Percentiles rank a stretch among this genome's conserved stretches.
Conservation (phyloP, 1,139 yeast genomes). For the Taphrina populina region DNA sequence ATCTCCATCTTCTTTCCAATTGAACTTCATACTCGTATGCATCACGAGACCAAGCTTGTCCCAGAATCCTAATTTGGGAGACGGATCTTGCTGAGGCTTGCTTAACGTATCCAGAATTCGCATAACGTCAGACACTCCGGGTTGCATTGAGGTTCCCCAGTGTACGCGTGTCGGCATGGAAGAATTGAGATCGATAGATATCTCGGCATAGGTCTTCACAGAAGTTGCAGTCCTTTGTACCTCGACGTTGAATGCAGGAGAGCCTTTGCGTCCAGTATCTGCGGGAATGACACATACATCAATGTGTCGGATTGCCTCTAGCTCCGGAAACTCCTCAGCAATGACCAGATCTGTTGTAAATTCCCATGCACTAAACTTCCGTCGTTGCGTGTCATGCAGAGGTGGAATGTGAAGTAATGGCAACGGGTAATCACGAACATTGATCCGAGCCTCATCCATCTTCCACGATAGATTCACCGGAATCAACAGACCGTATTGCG, state of each 20-base stretch:
- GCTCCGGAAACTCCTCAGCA: slow-evolving; percentile 54
- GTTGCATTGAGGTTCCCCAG: slow-evolving; percentile 85
- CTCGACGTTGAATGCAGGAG: slow-evolving; percentile 54
- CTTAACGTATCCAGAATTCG: slow-evolving; percentile 78
- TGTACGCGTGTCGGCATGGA: slow-evolving; percentile 64
- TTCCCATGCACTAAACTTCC: slow-evolving; percentile 43
- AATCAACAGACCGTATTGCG: slow-evolving; percentile 63
- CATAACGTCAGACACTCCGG: slow-evolving; percentile 81
- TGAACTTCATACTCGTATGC: slow-evolving; percentile 56
- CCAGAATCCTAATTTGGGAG: slow-evolving; percentile 80
- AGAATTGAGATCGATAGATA: slow-evolving; percentile 59
- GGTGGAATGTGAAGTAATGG: slow-evolving; percentile 52
- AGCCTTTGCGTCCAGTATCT: slow-evolving; percentile 46
- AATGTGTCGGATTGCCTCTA: slow-evolving; percentile 56
- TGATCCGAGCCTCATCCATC: slow-evolving; percentile 56
- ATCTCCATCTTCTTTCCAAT: slow-evolving; percentile 54
- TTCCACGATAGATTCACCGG: slow-evolving; percentile 59
- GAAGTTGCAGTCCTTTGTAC: slow-evolving; percentile 77
- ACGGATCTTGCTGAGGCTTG: slow-evolving; percentile 77
- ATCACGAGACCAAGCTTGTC: slow-evolving; percentile 63
- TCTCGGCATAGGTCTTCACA: slow-evolving; percentile 67
- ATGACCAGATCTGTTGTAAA: slow-evolving; percentile 50
- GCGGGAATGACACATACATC: slow-evolving; percentile 62
- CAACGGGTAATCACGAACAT: slow-evolving; percentile 67
- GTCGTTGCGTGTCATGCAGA: slow-evolving; percentile 44